phyloP scores from a whole-genome alignment of 1,284 basidiomycete species.

The Coniophora puteana region DNA sequence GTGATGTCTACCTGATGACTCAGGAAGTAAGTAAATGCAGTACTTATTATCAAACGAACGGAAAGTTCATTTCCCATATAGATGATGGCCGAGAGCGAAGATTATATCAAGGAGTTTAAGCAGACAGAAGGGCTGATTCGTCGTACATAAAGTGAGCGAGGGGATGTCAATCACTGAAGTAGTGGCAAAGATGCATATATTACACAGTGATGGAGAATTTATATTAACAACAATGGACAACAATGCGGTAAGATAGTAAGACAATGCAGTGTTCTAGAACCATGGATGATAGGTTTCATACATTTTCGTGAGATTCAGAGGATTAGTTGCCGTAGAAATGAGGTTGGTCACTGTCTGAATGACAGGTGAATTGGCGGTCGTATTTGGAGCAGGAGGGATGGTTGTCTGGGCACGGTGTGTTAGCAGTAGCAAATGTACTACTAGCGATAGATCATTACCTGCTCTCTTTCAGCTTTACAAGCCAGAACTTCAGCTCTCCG shows the following conservation, averaged over 20 bases:
- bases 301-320: slow-evolving; percentile 76
- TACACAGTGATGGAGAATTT: slow-evolving; percentile 1
- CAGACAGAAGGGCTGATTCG: slow-evolving; percentile 69
- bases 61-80: slow-evolving; percentile 28
- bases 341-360: slow-evolving; percentile 84
- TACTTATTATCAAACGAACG: slow-evolving; percentile 2
- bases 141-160: background rate
- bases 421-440: background rate
- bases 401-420: slow-evolving; percentile 1
- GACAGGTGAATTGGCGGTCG: slow-evolving; percentile 49
- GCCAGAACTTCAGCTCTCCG: slow-evolving; percentile 84
- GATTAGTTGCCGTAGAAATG: slow-evolving; percentile 75
- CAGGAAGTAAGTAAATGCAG: slow-evolving; percentile 59
- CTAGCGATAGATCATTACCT: slow-evolving; percentile 43
- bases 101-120: slow-evolving; percentile 70
- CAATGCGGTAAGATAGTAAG: slow-evolving; percentile 6
- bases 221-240: slow-evolving; percentile 9
- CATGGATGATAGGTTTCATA: slow-evolving; percentile 80
- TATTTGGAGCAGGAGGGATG: background rate
- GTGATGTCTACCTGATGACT: slow-evolving; percentile 85
- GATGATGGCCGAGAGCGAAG: slow-evolving; percentile 87
- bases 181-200: slow-evolving; percentile 2
- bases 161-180: slow-evolving; percentile 1
- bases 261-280: slow-evolving; percentile 49
- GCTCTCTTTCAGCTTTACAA: slow-evolving; percentile 81